These are phyloP conservation scores for Nissolia schottii DNA, from an alignment of 306 rosid species.

Conservation along the genomic window DNA sequence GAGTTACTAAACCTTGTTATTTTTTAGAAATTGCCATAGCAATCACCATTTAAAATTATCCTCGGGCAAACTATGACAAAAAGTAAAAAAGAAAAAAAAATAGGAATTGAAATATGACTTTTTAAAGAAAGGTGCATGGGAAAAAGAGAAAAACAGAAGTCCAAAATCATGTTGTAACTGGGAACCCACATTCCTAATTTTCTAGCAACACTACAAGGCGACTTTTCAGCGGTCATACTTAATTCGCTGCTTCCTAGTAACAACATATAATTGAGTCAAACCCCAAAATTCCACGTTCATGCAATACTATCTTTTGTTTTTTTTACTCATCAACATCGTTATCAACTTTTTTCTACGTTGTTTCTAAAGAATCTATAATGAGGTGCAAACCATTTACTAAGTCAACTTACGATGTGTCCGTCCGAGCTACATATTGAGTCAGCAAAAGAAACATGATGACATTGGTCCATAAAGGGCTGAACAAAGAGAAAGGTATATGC, in stretches of 20 bases:
- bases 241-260: neutral
- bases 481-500: neutral
- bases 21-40: no score
- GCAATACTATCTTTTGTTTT: neutral
- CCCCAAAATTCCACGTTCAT: neutral
- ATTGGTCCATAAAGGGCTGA: slow-evolving; percentile 8
- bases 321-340: neutral
- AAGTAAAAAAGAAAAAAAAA: neutral
- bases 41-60: no score
- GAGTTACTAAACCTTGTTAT: no score
- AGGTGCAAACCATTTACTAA: neutral
- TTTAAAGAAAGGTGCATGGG: neutral
- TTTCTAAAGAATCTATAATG: neutral
- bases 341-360: neutral
- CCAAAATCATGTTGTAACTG: neutral
- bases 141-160: neutral
- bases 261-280: neutral
- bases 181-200: neutral
- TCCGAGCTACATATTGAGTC: neutral
- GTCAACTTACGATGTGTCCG: neutral
- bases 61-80: neutral
- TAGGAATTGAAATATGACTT: no score
- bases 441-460: neutral
- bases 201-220: neutral
- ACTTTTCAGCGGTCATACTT: neutral